A percentile compares a stretch with the other conserved stretches of the same genome.
These are phyloP conservation scores for Rubia yunnanensis DNA, from an alignment of 257 asterid genomes.

Conservation along the genomic window DNA sequence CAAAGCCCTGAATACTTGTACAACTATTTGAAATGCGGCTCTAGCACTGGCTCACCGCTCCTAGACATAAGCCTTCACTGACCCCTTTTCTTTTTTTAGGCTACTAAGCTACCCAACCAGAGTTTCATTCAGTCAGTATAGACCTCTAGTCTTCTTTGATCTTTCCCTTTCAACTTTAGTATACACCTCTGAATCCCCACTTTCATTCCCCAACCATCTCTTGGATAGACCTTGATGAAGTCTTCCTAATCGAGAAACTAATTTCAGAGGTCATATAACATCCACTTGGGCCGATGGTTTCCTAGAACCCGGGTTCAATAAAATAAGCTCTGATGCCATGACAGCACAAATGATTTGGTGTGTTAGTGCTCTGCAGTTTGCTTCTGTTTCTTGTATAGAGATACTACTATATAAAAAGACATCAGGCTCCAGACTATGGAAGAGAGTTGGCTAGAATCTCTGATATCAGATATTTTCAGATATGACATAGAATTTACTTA, in stretches of 20 bases:
- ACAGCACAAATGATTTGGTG: neutral
- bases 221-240: neutral
- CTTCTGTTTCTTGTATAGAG: neutral
- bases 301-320: neutral
- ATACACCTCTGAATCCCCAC: neutral
- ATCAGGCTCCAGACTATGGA: neutral
- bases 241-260: neutral
- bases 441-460: neutral
- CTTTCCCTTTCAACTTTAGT: neutral
- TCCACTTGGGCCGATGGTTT: neutral
- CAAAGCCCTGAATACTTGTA: neutral
- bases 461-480: neutral
- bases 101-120: neutral
- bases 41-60: no score
- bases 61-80: neutral
- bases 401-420: neutral
- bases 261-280: neutral
- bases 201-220: neutral
- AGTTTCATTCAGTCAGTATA: neutral
- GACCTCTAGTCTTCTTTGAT: neutral
- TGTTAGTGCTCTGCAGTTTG: no score
- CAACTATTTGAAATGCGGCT: neutral
- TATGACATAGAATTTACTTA: neutral
- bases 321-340: neutral
- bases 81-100: neutral